A percentile compares a stretch with the other conserved stretches of the same genome.
Evolutionary conservation across 768 basidiomycete genomes (phyloP).

Genomic region (Suillus alpinus): DNA sequence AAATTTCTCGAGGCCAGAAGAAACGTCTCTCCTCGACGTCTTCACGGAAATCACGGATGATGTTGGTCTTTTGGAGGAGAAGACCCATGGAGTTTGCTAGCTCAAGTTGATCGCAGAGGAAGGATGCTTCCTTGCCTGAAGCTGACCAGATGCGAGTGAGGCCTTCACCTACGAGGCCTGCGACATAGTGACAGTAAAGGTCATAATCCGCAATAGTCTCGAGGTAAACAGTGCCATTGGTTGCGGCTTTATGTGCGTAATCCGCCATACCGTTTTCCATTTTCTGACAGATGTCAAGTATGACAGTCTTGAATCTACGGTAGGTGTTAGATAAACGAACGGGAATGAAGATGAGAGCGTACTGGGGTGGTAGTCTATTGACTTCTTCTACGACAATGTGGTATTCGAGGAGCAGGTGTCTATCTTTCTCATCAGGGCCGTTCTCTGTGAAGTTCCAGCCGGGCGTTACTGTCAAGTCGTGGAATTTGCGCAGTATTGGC

Average conservation of each 20-base stretch:
- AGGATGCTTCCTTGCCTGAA: conserved; percentile 75
- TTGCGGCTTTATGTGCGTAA: conserved; percentile 80
- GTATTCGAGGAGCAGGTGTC: conserved; percentile 82
- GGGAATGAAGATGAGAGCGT: conserved; percentile 2
- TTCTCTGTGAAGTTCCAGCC: conserved; percentile 85
- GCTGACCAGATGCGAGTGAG: conserved; percentile 85
- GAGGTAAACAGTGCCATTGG: conserved; percentile 67
- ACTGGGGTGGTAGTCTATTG: conserved; percentile 63
- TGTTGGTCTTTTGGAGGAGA: conserved; percentile 96
- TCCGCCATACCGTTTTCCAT: conserved; percentile 97
- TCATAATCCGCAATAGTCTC: conserved; percentile 84
- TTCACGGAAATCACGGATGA: conserved; percentile 93
- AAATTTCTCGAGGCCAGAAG: conserved; percentile 96
- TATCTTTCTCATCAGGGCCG: conserved; percentile 87
- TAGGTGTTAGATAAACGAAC: conserved; percentile 2
- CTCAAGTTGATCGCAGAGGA: conserved; percentile 77
- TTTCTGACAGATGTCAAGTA: conserved; percentile 77
- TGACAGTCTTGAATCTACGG: conserved; percentile 69
- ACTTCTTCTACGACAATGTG: conserved; percentile 79
- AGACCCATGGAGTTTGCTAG: conserved; percentile 95
- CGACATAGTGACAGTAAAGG: conserved; percentile 98
- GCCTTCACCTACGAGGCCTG: conserved; percentile 95
- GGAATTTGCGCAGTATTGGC: conserved; percentile 78
- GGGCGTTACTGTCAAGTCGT: conserved; percentile 71
- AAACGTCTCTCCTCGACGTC: conserved; percentile 80